Evolutionary conservation across 495 filamentous ascomycete genomes (phyloP).

Genomic region (Podospora tetraspora): DNA sequence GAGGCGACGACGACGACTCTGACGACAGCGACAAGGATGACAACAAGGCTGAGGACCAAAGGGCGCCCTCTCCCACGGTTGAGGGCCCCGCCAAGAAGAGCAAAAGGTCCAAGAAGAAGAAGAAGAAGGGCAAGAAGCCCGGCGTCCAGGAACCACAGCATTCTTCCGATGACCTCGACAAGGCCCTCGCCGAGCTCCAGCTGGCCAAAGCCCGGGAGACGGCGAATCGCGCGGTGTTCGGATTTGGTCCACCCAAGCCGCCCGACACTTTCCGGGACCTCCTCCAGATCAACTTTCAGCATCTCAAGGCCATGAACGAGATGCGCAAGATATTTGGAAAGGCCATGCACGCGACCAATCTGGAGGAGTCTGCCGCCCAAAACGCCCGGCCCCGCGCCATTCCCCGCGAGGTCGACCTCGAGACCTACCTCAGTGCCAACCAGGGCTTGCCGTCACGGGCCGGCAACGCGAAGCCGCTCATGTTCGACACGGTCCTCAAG

Average conservation of each 20-base stretch:
- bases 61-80: slow-evolving; percentile 31
- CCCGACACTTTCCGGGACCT: slow-evolving; percentile 45
- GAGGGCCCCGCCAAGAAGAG: slow-evolving; percentile 43
- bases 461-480: slow-evolving; percentile 7
- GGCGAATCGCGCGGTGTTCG: neutral
- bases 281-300: slow-evolving; percentile 67
- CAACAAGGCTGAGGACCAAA: slow-evolving; percentile 7
- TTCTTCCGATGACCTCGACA: slow-evolving; percentile 74
- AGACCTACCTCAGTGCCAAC: slow-evolving; percentile 60
- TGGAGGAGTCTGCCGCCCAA: slow-evolving; percentile 48
- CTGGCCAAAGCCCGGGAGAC: slow-evolving; percentile 20
- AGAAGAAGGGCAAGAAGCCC: slow-evolving; percentile 46
- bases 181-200: slow-evolving; percentile 62
- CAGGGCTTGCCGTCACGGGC: slow-evolving; percentile 47
- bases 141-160: slow-evolving; percentile 23
- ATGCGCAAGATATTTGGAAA: slow-evolving; percentile 91
- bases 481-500: slow-evolving; percentile 63
- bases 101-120: slow-evolving; percentile 59
- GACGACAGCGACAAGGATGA: slow-evolving; percentile 46
- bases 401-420: slow-evolving; percentile 59
- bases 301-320: slow-evolving; percentile 83
- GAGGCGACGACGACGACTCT: slow-evolving; percentile 33
- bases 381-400: slow-evolving; percentile 39
- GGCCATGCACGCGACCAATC: slow-evolving; percentile 58
- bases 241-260: neutral